Evolutionary conservation across 257 asterid genomes (phyloP).

Genomic region (Oldenlandia corymbosa): DNA sequence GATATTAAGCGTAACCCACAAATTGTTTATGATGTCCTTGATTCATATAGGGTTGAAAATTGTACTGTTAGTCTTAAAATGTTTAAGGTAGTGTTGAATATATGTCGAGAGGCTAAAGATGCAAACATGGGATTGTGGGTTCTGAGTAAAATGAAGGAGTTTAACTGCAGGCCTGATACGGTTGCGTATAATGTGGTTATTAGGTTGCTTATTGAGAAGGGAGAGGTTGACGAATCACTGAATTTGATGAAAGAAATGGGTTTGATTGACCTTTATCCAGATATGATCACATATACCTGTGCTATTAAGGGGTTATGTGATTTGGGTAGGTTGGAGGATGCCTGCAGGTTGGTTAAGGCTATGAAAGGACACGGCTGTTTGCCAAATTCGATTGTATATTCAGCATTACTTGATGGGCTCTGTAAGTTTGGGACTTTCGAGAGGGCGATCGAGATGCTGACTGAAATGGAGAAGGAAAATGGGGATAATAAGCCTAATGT

Average conservation of each 20-base stretch:
- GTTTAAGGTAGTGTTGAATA: constrained; percentile 66
- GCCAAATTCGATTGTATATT: constrained; percentile 58
- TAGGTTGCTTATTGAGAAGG: constrained; percentile 48
- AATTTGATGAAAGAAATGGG: constrained; percentile 74
- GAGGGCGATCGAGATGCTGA: constrained; percentile 52
- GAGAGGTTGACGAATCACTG: constrained; percentile 47
- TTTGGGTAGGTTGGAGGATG: constrained; percentile 62
- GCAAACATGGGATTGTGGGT: constrained; percentile 64
- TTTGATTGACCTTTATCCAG: constrained; percentile 60
- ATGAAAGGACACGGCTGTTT: constrained; percentile 64
- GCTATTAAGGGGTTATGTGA: constrained; percentile 62
- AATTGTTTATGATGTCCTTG: constrained; percentile 42
- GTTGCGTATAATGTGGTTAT: constrained; percentile 68
- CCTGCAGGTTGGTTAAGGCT: constrained; percentile 40
- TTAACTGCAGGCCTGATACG: constrained; percentile 59
- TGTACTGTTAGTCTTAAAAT: constrained; percentile 40
- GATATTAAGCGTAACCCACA: constrained; percentile 41
- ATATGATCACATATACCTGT: constrained; percentile 50
- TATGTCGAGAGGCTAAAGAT: constrained; percentile 74
- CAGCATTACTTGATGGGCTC: constrained; percentile 62
- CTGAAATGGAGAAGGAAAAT: constrained; percentile 57
- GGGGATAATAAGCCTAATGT: constrained; percentile 51
- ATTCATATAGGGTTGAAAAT: constrained; percentile 47
- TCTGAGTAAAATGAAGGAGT: constrained; percentile 72
- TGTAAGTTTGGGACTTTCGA: constrained; percentile 57